A percentile compares a stretch with the other conserved stretches of the same genome.
Evolutionary conservation across 2,329 filamentous ascomycete genomes (phyloP).

Genomic region (Graphiopsis chlorocephala): DNA sequence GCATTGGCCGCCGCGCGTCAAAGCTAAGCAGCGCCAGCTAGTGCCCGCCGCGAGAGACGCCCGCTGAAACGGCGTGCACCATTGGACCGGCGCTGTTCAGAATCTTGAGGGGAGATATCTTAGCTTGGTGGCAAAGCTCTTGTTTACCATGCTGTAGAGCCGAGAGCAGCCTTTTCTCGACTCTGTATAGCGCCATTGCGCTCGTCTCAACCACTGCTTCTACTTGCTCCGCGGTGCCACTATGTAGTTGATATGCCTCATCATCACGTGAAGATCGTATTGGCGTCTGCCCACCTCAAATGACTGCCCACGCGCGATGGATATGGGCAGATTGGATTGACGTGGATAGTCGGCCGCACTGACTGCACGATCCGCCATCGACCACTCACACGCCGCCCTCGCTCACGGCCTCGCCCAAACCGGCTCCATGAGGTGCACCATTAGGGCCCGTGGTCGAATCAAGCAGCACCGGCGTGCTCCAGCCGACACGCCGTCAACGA

Average conservation of each 20-base stretch:
- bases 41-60: not conserved
- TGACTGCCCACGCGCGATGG: not conserved
- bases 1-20: constrained; percentile 15
- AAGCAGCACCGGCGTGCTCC: constrained; percentile 9
- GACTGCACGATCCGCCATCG: constrained; percentile 9
- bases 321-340: constrained; percentile 12
- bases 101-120: not conserved
- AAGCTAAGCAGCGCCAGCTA: not conserved
- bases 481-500: constrained; percentile 12
- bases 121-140: not conserved
- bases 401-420: constrained; percentile 8
- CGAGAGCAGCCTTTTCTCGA: too few species aligned
- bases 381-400: constrained; percentile 5
- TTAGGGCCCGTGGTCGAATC: constrained; percentile 10
- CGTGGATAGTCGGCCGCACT: constrained; percentile 11
- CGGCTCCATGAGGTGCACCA: not conserved
- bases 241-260: not conserved
- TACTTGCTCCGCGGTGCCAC: not conserved
- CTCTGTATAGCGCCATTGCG: not conserved
- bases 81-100: not conserved
- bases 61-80: constrained; percentile 5
- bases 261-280: not conserved
- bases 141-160: not conserved
- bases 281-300: constrained; percentile 5
- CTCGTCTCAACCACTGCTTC: not conserved